A percentile compares a stretch with the other conserved stretches of the same genome.
phyloP scores from a whole-genome alignment of 441 rosid genomes.

The Adansonia grandidieri region DNA sequence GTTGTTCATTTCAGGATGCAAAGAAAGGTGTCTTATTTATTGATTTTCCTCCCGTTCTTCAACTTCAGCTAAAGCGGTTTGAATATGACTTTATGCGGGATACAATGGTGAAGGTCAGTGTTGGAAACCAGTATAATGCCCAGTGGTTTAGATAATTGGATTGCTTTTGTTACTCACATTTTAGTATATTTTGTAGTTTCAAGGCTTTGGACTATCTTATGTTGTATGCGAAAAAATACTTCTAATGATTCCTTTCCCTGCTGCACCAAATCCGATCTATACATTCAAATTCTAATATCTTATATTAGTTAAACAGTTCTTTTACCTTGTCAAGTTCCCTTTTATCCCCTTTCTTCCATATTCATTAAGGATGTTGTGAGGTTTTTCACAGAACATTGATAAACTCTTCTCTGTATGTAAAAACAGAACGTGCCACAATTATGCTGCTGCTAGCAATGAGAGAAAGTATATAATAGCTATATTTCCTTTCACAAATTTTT shows the following conservation, averaged over 20 bases:
- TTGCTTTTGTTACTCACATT: conserved; percentile 1
- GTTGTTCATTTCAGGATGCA: conserved; percentile 65
- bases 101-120: conserved; percentile 88
- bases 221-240: not conserved
- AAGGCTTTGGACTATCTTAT: not conserved
- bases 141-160: conserved; percentile 8
- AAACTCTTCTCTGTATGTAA: not conserved
- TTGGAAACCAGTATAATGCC: conserved; percentile 22
- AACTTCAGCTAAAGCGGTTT: conserved; percentile 90
- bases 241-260: not conserved
- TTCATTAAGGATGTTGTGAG: not conserved
- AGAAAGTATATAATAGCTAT: not conserved
- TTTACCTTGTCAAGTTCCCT: not conserved
- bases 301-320: not conserved
- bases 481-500: not conserved
- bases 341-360: not conserved
- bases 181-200: not conserved
- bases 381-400: not conserved
- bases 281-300: not conserved
- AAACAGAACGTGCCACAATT: not conserved
- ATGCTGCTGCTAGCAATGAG: not conserved
- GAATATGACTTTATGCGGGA: conserved; percentile 91
- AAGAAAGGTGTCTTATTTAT: too few relatives aligned
- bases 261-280: not conserved
- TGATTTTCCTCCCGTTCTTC: conserved; percentile 66